Base-by-base conservation (phyloP, 2,329 filamentous ascomycete species). In the Raffaelea ambrosiae region DNA sequence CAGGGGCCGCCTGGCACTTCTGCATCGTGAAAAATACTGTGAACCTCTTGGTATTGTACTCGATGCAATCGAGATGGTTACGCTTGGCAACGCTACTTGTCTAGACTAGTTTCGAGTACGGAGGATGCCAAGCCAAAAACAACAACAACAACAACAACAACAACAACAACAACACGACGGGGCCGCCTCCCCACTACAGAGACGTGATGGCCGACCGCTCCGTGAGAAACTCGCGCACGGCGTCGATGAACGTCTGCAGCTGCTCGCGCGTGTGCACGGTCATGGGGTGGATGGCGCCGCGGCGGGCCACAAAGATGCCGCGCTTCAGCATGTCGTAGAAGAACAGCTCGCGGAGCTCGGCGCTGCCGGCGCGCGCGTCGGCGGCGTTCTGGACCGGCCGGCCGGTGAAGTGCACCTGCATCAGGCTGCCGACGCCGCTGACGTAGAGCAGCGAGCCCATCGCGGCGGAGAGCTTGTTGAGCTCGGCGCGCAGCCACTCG, bases 401-500 rank as follows among this genome's bases (percentile, higher is more conserved):
- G 13, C 49, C 51, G n/a, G n/a, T 47, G 35, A 68, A 66, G 50
- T 68, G 66, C 13, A 62, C 55, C 1, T 55, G 55, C 50, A 66
- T 50, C n/a, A 68, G 54, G 4, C 63, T 61, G 3, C 66, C 66
- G 9, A 62, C 40, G 21, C 66, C 66, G 19, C 16, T 5, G 9
- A 33, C 16, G n/a, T 45, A 9, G 9, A 33, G 9, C 9, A 9
- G 9, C 9, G 9, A 9, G 31, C 16, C 9, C 31, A 9, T 33
- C 16, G 9, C 16, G 9, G 31, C 31, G 16, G 31, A 33, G 16
- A 33, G 16, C 9, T 9, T 16, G 16, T 33, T 16, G 31, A 33
- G 9, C 9, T 16, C 31, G 9, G 31, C 16, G 9, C 31, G 31
- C 9, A 33, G 31, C 9, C 31, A 16, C 9, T 33, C 31, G 31